These are phyloP conservation scores for Tetrapisispora nanseiensis DNA, from an alignment of 805 yeast species.

Conservation along the genomic window DNA sequence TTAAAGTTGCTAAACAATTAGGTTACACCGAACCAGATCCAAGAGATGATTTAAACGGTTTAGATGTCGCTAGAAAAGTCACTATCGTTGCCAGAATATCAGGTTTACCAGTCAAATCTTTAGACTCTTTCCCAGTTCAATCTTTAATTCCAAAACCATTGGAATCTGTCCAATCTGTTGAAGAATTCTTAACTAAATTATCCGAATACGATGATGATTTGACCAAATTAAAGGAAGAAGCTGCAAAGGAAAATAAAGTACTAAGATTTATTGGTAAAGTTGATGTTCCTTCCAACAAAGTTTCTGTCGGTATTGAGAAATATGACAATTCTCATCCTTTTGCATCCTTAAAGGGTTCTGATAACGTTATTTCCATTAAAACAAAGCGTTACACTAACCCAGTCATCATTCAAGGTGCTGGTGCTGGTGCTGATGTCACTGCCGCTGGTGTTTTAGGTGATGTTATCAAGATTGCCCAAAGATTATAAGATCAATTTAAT, in stretches of 20 bases:
- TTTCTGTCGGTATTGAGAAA: slow-evolving; percentile 79
- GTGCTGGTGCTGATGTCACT: slow-evolving; percentile 71
- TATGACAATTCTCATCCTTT: slow-evolving; percentile 88
- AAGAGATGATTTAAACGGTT: slow-evolving; percentile 95
- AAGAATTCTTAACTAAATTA: slow-evolving; percentile 69
- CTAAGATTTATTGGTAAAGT: slow-evolving; percentile 89
- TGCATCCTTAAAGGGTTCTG: slow-evolving; percentile 91
- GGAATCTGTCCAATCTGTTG: slow-evolving; percentile 61
- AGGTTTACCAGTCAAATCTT: slow-evolving; percentile 75
- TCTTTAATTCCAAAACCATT: slow-evolving; percentile 83
- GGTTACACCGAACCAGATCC: slow-evolving; percentile 99
- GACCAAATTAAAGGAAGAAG: slow-evolving; percentile 67
- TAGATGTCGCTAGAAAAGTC: slow-evolving; percentile 97
- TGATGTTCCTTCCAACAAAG: slow-evolving; percentile 59
- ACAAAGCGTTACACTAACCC: slow-evolving; percentile 91
- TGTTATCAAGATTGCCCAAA: slow-evolving; percentile 81
- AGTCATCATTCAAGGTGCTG: slow-evolving; percentile 95
- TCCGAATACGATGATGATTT: slow-evolving; percentile 78
- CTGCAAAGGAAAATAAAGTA: slow-evolving; percentile 76
- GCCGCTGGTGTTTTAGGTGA: slow-evolving; percentile 93
- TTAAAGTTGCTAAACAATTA: slow-evolving; percentile 72
- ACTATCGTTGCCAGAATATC: slow-evolving; percentile 91
- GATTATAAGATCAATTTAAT: slow-evolving; percentile 34
- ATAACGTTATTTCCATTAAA: slow-evolving; percentile 85
- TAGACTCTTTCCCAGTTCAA: slow-evolving; percentile 88